Evolutionary conservation across 148 eudicot genomes (phyloP).

Genomic region (Suaeda aralocaspica): DNA sequence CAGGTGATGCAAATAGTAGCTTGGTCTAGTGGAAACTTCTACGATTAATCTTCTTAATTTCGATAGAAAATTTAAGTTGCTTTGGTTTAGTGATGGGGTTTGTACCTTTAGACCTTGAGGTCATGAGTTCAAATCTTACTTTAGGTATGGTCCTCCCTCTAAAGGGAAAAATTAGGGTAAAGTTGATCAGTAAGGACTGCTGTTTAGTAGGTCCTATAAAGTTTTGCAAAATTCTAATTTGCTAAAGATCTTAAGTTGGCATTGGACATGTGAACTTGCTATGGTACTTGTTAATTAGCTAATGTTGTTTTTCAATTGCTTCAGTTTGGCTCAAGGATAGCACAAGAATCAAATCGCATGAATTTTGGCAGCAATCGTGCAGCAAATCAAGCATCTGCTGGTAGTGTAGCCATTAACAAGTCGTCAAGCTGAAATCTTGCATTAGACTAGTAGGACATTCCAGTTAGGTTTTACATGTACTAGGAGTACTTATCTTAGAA

Average conservation of each 20-base stretch:
- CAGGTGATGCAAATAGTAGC: slow-evolving; percentile 43
- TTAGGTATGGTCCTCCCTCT: too few relatives aligned
- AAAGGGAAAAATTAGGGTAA: too few relatives aligned
- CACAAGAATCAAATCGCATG: slow-evolving; percentile 81
- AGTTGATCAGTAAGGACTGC: too few relatives aligned
- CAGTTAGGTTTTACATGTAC: background rate
- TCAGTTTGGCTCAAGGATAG: slow-evolving; percentile 92
- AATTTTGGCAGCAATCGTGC: slow-evolving; percentile 95
- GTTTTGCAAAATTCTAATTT: background rate
- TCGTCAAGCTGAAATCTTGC: slow-evolving; percentile 4
- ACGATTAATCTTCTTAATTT: background rate
- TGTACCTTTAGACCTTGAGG: too few relatives aligned
- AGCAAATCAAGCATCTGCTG: slow-evolving; percentile 87
- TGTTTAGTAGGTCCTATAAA: too few relatives aligned
- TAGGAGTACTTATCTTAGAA: too few relatives aligned
- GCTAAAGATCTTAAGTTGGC: background rate
- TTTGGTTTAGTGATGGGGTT: too few relatives aligned
- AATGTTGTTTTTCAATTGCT: slow-evolving; percentile 1
- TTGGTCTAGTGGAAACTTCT: background rate
- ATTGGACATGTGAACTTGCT: background rate
- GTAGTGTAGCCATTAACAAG: slow-evolving; percentile 49
- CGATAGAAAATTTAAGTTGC: background rate
- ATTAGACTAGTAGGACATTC: background rate
- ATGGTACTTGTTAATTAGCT: background rate
- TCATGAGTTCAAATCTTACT: too few relatives aligned